These are phyloP conservation scores for Morella rubra DNA, from an alignment of 306 rosid species.

Conservation along the genomic window DNA sequence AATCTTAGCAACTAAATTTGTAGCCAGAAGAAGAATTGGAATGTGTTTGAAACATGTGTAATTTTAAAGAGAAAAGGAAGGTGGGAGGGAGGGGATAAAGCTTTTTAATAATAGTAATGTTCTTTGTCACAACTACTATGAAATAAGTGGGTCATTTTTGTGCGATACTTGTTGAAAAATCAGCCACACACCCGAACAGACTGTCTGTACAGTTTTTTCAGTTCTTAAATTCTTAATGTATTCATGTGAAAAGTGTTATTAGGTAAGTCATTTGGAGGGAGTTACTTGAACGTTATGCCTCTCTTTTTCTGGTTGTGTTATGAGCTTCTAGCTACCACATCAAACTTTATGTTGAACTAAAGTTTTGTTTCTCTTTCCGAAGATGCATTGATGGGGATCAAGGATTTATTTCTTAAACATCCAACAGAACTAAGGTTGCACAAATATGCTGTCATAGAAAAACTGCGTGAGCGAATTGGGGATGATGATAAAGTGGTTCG, in stretches of 20 bases:
- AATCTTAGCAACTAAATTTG: too few relatives aligned
- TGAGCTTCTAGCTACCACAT: slow-evolving; percentile 3
- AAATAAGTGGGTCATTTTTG: too few relatives aligned
- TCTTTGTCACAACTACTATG: too few relatives aligned
- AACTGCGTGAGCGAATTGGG: slow-evolving; percentile 76
- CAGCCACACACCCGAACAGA: too few relatives aligned
- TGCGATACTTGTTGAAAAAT: too few relatives aligned
- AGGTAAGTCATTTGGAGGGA: not conserved
- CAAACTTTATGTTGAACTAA: slow-evolving; percentile 22
- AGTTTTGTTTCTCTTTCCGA: not conserved
- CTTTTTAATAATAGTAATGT: too few relatives aligned
- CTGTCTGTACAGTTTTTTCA: too few relatives aligned
- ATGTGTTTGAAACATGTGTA: too few relatives aligned
- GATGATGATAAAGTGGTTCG: slow-evolving; percentile 78
- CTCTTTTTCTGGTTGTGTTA: not conserved
- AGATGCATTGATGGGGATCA: slow-evolving; percentile 88
- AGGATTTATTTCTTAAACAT: slow-evolving; percentile 60
- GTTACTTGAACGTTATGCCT: not conserved
- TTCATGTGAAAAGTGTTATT: not conserved
- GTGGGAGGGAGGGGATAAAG: too few relatives aligned
- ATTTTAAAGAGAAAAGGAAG: too few relatives aligned
- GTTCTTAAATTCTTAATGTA: not conserved
- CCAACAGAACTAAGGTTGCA: slow-evolving; percentile 71
- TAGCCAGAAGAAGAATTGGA: too few relatives aligned
- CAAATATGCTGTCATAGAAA: slow-evolving; percentile 65